Percentiles rank a stretch among this genome's conserved stretches.
These are phyloP conservation scores for Discostella stelligera DNA, from an alignment of 352 stramenopile species.

Conservation along the genomic window DNA sequence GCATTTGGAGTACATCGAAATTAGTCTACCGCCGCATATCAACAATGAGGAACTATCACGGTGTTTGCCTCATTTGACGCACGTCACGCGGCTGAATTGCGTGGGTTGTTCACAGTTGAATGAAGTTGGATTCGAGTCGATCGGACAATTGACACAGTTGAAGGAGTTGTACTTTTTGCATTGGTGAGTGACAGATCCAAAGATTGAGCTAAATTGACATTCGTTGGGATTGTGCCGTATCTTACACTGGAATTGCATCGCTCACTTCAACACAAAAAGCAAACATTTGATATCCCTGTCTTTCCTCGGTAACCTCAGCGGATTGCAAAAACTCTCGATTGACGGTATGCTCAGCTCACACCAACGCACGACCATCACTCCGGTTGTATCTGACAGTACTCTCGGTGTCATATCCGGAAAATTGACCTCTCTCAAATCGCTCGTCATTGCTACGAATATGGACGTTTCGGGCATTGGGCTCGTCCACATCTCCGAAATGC, in stretches of 20 bases:
- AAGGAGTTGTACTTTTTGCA: constrained; percentile 51
- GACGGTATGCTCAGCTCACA: constrained; percentile 43
- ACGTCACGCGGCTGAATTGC: constrained; percentile 37
- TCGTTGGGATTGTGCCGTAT: background rate
- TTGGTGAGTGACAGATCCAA: constrained; percentile 1
- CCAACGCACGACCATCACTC: constrained; percentile 23
- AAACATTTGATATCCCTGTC: constrained; percentile 15
- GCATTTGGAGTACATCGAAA: constrained; percentile 33
- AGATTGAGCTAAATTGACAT: background rate
- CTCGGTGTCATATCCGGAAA: constrained; percentile 28
- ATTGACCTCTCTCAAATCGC: constrained; percentile 28
- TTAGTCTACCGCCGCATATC: constrained; percentile 32
- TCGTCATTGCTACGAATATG: constrained; percentile 43
- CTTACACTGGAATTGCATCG: background rate
- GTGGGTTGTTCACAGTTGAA: constrained; percentile 43
- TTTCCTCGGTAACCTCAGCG: constrained; percentile 9
- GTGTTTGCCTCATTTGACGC: constrained; percentile 22
- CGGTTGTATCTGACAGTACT: constrained; percentile 34
- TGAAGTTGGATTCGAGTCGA: constrained; percentile 23
- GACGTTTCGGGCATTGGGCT: constrained; percentile 41
- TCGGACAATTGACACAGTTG: constrained; percentile 31
- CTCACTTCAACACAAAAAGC: background rate
- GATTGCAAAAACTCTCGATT: constrained; percentile 43
- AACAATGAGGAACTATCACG: constrained; percentile 39
- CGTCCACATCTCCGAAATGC: constrained; percentile 35